These are phyloP conservation scores for Albifimbria verrucaria DNA, from an alignment of 2,329 filamentous ascomycete genomes.

Conservation along the genomic window DNA sequence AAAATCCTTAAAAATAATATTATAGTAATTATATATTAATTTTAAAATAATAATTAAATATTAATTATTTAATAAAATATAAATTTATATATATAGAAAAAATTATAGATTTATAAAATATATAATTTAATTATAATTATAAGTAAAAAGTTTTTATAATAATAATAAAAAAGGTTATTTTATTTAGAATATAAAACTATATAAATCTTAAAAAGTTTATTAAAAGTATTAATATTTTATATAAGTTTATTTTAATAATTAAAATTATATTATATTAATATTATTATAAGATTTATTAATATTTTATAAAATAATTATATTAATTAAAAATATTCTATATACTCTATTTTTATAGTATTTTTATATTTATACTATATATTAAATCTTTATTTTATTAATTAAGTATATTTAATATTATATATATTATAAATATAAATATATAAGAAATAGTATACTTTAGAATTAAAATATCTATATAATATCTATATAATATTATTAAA, in stretches of 20 bases:
- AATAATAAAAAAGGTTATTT: conserved; percentile 1
- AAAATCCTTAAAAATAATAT: not conserved
- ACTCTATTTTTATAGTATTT: too few species aligned
- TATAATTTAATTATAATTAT: conserved; percentile 4
- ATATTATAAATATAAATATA: conserved; percentile 2
- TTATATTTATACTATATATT: conserved; percentile 5
- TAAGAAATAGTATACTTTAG: not conserved
- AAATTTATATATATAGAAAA: not conserved
- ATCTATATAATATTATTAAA: too few species aligned
- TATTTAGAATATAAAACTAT: not conserved
- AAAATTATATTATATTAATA: not conserved
- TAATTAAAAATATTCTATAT: too few species aligned
- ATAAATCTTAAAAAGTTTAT: not conserved
- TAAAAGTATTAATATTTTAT: not conserved
- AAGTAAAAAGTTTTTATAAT: conserved; percentile 1
- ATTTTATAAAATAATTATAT: too few species aligned
- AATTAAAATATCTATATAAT: conserved; percentile 1
- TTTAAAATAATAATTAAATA: not conserved
- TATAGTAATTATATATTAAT: not conserved
- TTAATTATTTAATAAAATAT: not conserved
- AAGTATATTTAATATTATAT: conserved; percentile 1
- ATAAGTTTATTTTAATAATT: not conserved
- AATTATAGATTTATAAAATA: conserved; percentile 3
- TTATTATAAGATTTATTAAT: too few species aligned
- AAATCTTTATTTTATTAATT: too few species aligned